Base-by-base conservation (phyloP, 2,329 filamentous ascomycete species). In the Sporothrix humicola region DNA sequence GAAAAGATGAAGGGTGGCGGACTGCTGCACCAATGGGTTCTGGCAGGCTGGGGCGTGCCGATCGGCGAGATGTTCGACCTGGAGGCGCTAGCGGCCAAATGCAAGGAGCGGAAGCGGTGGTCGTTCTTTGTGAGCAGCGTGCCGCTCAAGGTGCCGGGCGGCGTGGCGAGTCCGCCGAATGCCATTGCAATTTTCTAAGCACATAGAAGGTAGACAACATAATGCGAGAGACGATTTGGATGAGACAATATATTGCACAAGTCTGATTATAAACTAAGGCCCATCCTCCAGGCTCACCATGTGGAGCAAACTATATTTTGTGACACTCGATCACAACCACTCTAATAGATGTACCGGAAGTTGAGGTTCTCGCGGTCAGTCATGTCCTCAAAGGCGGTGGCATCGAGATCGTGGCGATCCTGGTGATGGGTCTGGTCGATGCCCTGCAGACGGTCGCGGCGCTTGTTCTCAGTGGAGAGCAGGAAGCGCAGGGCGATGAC, bases 1-100 rank as follows among this genome's bases (percentile, higher is more conserved):
- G 72, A 52, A 12, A 73, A 44, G 17, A 75, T 81, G 75, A 58
- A 81, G 79, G 13, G 75, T 44, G 75, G 75, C 72, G 77, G 74
- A 12, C 72, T 74, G 75, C 63, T 77, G 46, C 83, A 84, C 75
- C 78, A 84, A 76, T 85, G 82, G 80, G 75, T 85, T 12, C 78
- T 87, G 0, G 84, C 82, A 0, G 85, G 85, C 0, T 88, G 86
- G 85, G 86, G 86, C 0, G 81, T 86, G 81, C 84, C 85, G 0
- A 85, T 87, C 52, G 85, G 85, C 0, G 85, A 87, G 77, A 76
- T 86, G 65, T 86, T 86, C 73, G 82, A 86, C 71, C 75, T 87
- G 13, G 83, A 86, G 66, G 77, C 74, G 2, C 73, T 87, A 56
- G 78, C 79, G 0, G 70, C 74, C 17, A 80, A 81, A 42, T 85